Conservation (phyloP, 768 basidiomycete genomes). For the Suillus fuscotomentosus region DNA sequence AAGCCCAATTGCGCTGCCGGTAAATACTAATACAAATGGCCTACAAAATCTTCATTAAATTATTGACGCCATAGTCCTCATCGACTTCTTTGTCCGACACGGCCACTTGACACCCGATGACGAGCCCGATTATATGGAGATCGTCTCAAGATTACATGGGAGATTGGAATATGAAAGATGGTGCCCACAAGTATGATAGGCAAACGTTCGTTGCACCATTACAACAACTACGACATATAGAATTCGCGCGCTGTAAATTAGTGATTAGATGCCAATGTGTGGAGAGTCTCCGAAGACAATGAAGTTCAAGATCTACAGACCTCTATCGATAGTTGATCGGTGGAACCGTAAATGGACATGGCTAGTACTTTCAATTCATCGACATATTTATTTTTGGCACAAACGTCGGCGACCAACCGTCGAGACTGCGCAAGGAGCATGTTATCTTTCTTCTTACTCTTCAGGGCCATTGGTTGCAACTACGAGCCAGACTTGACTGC, state of each 20-base stretch:
- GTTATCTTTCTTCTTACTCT: not conserved
- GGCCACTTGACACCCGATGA: slow-evolving; percentile 86
- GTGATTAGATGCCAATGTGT: not conserved
- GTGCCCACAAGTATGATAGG: slow-evolving; percentile 15
- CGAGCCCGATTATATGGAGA: slow-evolving; percentile 80
- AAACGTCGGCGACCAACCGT: not conserved
- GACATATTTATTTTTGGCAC: not conserved
- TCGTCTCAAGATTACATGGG: slow-evolving; percentile 72
- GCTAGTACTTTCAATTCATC: not conserved
- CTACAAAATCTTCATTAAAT: not conserved
- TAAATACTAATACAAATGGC: slow-evolving; percentile 31
- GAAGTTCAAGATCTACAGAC: not conserved
- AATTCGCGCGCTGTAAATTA: not conserved
- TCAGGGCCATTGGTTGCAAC: not conserved
- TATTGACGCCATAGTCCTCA: slow-evolving; percentile 53
- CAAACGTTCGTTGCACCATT: not conserved
- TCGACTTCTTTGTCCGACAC: slow-evolving; percentile 88
- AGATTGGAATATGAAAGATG: slow-evolving; percentile 64
- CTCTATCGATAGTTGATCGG: not conserved
- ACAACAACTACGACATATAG: too few relatives aligned
- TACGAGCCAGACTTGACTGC: not conserved
- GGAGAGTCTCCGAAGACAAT: not conserved
- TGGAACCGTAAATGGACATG: not conserved
- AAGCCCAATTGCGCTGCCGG: slow-evolving; percentile 92
- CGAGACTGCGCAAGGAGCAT: not conserved